Evolutionary conservation across 2,329 filamentous ascomycete species (phyloP).

Genomic region (Hymenotorrendiella dingleyae): DNA sequence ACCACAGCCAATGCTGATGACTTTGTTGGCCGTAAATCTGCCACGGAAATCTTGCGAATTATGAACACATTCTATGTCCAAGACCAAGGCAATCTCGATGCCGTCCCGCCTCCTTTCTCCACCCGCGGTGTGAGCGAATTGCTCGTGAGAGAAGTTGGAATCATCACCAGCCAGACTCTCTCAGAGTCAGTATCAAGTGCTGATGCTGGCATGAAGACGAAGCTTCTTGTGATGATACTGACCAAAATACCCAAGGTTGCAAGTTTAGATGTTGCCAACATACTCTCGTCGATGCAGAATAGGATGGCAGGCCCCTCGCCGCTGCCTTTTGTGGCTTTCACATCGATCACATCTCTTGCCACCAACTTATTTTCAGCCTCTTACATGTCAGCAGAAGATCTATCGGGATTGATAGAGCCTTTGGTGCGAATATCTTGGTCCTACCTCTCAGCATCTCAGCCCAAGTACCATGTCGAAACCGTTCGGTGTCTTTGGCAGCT

Average conservation of each 20-base stretch:
- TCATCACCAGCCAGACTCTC: constrained; percentile 44
- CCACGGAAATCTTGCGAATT: constrained; percentile 50
- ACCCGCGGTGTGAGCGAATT: constrained; percentile 52
- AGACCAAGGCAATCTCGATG: constrained; percentile 65
- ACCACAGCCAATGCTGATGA: constrained; percentile 24
- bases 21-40: constrained; percentile 31
- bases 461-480: constrained; percentile 92
- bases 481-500: constrained; percentile 82
- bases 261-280: constrained; percentile 39
- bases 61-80: constrained; percentile 63
- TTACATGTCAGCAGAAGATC: constrained; percentile 45
- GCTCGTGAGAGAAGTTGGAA: constrained; percentile 55
- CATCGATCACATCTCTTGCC: constrained; percentile 51
- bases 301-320: constrained; percentile 36
- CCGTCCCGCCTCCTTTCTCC: constrained; percentile 52
- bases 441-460: constrained; percentile 73
- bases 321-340: constrained; percentile 50
- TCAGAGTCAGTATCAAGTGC: constrained; percentile 35
- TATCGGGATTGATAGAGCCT: constrained; percentile 58
- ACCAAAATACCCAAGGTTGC: constrained; percentile 44
- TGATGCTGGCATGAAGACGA: constrained; percentile 51
- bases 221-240: constrained; percentile 52
- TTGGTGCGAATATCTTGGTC: constrained; percentile 72
- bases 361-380: constrained; percentile 50
- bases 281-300: constrained; percentile 47